A percentile compares a stretch with the other conserved stretches of the same genome.
phyloP scores from a whole-genome alignment of 768 basidiomycete genomes.

The Tulasnella calospora region DNA sequence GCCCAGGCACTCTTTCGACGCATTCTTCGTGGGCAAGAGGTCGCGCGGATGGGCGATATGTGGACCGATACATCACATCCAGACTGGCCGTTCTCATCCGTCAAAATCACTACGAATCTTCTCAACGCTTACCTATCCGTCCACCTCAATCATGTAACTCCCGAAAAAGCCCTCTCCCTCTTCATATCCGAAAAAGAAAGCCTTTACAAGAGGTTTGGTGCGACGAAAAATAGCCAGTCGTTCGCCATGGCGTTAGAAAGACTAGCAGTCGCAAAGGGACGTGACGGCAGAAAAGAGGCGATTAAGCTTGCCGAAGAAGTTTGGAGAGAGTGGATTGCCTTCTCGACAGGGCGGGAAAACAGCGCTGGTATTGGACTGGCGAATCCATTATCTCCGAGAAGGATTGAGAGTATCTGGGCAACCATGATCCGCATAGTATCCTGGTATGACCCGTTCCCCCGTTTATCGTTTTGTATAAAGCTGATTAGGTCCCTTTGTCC shows the following conservation, averaged over 20 bases:
- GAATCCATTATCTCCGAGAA: constrained; percentile 30
- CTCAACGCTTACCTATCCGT: constrained; percentile 80
- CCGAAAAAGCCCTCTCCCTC: constrained; percentile 43
- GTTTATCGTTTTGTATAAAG: constrained; percentile 40
- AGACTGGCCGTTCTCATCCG: constrained; percentile 48
- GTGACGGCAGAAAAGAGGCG: constrained; percentile 36
- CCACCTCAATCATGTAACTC: constrained; percentile 53
- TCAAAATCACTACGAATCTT: constrained; percentile 56
- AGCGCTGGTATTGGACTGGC: background rate
- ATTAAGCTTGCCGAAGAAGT: constrained; percentile 53
- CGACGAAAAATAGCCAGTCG: background rate
- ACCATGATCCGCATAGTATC: constrained; percentile 63
- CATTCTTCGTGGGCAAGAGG: constrained; percentile 46
- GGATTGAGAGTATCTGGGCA: constrained; percentile 62
- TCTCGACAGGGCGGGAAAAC: background rate
- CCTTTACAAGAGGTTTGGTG: background rate
- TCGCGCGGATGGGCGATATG: background rate
- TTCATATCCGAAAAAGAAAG: constrained; percentile 6
- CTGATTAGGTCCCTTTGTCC: constrained; percentile 35
- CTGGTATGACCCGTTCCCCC: constrained; percentile 45
- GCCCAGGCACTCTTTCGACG: constrained; percentile 58
- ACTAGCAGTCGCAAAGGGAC: constrained; percentile 26
- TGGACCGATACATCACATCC: constrained; percentile 2
- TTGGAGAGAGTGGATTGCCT: constrained; percentile 51
- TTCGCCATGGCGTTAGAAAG: background rate